Base-by-base conservation (phyloP, 352 stramenopile species). In the Lagenidium sp. region DNA sequence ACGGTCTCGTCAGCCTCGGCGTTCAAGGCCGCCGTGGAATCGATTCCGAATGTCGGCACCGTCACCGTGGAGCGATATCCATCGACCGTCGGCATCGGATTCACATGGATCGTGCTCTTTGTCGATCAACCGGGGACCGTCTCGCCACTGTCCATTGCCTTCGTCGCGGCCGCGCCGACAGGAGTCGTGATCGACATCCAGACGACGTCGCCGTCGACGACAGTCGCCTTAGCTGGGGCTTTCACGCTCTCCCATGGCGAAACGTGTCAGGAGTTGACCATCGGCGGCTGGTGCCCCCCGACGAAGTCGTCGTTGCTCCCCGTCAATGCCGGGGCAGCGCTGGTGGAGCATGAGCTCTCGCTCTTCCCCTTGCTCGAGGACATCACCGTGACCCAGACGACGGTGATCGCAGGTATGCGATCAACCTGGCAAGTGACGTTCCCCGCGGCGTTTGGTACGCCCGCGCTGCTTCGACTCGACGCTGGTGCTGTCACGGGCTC, bases 231-330 rank as follows among this genome's bases (percentile, higher is more conserved):
- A 12, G 47, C 42, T 46, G 82, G 82, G 4, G 53, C 51, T n/a
- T 91, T 90, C 47, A 53, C 37, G 10, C 30, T 94, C 5, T 30
- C 57, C 37, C 92, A 68, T 49, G 74, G 73, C 7, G 47, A 82
- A 41, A 40, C 23, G 0, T 95, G 82, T 50, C 52, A 45, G 0
- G 69, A 87, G 25, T 34, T 82, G 23, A 72, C 64, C 0, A 39
- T 82, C 24, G 62, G 67, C 1, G 51, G 62, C 2, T 60, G 67
- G 23, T 94, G 78, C 38, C 55, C 47, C 13, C 47, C 52, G 32
- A 69, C 72, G 21, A 19, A 54, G 42, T 91, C 70, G 12, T 37
- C 39, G 26, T 21, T 36, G 4, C 43, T 92, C 18, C 28, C 57
- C 16, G 69, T 69, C 41, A 68, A 59, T 51, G 70, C 71, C 11